Percentiles rank a stretch among this genome's conserved stretches.
These are phyloP conservation scores for Aspergillus cavernicola DNA, from an alignment of 495 filamentous ascomycete genomes.

Conservation along the genomic window DNA sequence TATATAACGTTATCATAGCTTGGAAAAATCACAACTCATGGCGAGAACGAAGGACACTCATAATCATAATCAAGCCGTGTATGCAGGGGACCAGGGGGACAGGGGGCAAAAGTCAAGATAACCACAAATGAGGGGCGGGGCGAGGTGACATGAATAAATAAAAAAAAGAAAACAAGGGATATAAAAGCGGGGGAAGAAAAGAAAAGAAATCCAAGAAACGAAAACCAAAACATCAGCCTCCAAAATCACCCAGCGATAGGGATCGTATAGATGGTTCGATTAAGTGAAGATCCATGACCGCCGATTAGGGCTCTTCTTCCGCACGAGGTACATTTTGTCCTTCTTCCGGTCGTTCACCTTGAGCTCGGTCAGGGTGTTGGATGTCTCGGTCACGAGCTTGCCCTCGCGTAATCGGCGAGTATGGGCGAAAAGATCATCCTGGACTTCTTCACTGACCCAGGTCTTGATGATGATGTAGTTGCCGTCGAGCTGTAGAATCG, in stretches of 20 bases:
- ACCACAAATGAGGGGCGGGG: too few species aligned
- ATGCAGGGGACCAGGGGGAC: background rate
- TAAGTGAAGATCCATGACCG: constrained; percentile 35
- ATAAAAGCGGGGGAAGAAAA: background rate
- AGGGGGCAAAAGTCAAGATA: too few species aligned
- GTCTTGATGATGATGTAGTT: constrained; percentile 74
- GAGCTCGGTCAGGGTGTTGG: constrained; percentile 45
- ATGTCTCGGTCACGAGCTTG: constrained; percentile 41
- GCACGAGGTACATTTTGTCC: constrained; percentile 57
- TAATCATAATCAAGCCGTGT: background rate
- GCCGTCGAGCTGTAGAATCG: constrained; percentile 37
- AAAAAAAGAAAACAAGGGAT: background rate
- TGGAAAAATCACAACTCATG: constrained; percentile 26
- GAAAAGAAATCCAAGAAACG: constrained; percentile 4
- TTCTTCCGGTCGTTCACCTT: constrained; percentile 49
- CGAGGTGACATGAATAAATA: too few species aligned
- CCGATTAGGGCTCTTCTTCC: constrained; percentile 53
- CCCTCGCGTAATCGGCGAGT: constrained; percentile 58
- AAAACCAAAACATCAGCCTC: background rate
- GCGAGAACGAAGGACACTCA: constrained; percentile 1
- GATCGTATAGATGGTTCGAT: background rate
- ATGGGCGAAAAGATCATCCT: constrained; percentile 69
- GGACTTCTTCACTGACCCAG: constrained; percentile 69
- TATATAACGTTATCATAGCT: constrained; percentile 11
- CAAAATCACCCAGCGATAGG: background rate